Evolutionary conservation across 1,284 basidiomycete species (phyloP), one percentile per base, ranked within the genome.

Genomic region (Heterobasidion occidentale): DNA sequence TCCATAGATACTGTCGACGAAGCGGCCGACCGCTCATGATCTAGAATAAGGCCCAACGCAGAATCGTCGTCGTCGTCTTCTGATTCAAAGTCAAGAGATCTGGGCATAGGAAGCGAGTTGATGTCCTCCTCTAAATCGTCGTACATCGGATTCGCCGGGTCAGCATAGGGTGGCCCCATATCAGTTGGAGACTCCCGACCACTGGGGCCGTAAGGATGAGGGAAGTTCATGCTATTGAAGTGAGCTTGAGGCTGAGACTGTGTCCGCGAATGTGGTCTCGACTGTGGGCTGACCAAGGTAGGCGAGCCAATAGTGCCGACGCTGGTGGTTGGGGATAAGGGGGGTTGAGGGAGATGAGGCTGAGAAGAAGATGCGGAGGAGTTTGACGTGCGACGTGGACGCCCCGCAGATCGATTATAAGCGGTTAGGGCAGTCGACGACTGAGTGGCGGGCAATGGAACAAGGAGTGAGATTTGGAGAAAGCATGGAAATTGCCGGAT

Each of bases 1-100:
- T 84, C 83, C 65, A 89, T 71, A 1, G 85, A 88, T 5, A 77
- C 75, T 0, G 78, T 82, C 12, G 85, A 87, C 27, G 77, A 77
- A 0, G 79, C 70, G 5, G 75, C 70, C 44, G 77, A 76, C 7
- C 84, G 78, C 60, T 86, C 82, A 17, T 19, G n/a, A 15, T 36
- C 50, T 60, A 80, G 71, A 9, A 86, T 77, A 36, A 88, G 74
- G 1, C 80, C 81, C 15, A 80, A 67, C 11, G 74, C 73, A n/a
- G 77, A 71, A 35, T 81, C 80, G 36, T 81, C 77, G 55, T 79
- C 78, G 4, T 76, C 76, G 36, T 66, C 63, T n/a, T 64, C 79
- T 1, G 64, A 64, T 38, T 67, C 74, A 2, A 66, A 68, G 47
- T 71, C 68, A 7, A 63, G 62, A 52, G 63, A 55, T 17, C 65